Base-by-base conservation (phyloP, 78 protist genomes). In the Guillardia theta region DNA sequence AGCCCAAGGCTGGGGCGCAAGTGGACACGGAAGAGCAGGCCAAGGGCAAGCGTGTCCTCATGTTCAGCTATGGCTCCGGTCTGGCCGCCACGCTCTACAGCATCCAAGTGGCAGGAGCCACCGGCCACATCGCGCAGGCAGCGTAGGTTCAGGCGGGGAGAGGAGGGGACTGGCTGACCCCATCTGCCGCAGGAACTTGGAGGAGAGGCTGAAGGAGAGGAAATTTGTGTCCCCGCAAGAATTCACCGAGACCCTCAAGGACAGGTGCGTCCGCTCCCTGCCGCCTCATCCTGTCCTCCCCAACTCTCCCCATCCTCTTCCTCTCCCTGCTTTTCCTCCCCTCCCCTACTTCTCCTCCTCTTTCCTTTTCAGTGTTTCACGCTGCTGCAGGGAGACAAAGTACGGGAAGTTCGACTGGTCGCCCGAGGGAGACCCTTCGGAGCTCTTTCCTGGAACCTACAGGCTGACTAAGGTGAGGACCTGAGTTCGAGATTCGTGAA, bases 1-100 rank as follows among this genome's bases (percentile, higher is more conserved):
- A n/a, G 48, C 76, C 48, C 93, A 53, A 48, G 18, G 12, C 30
- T 30, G 58, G n/a, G 12, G 92, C 64, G 64, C 54, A 95, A 36
- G 30, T 47, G n/a, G 70, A 95, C 36, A 94, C 46, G 10, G 62
- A 95, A 15, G 83, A 70, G 83, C 33, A 0, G 45, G 41, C 4
- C 18, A 93, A 36, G 19, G 98, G 98, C 47, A 96, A 97, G 94
- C 88, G 98, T n/a, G 95, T 97, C 9, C 6, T 97, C 53, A 48
- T 96, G 41, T 99, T 97, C 96, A 97, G 98, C 0, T 99, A 99
- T 88, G 99, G 99, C 48, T 97, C 98, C 0, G 99, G 99, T 39
- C 64, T 98, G 46, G 97, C 98, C 58, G 94, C 99, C 36, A 64
- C 98, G 36, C 9, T 70, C 36, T 98, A 96, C 95, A 95, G 97